Evolutionary conservation across 768 basidiomycete species (phyloP), one percentile per base, ranked within the genome.

Genomic region (Polyporus arcularius): DNA sequence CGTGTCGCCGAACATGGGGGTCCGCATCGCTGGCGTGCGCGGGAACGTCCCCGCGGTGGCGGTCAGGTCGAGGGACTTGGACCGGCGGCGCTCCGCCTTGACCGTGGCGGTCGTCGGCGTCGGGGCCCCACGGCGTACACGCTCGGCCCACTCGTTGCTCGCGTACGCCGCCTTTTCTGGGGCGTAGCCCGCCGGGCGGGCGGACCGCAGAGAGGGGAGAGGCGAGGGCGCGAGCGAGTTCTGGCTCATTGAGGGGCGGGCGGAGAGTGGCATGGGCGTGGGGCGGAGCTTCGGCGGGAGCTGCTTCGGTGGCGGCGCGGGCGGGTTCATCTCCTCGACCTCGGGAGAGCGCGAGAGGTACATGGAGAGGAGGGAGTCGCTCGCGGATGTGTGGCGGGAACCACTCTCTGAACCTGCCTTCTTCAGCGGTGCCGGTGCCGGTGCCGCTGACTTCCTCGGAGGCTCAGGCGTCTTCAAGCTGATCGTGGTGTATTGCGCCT

Each of bases 291-390:
- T 60, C 51, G 30, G 64, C 35, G 35, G 53, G 14, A 55, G 26
- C 18, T 59, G 57, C 43, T 67, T 51, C 7, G 58, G 59, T 3
- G 68, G 70, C 14, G 58, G 62, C 3, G 57, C 46, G 9, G 65
- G 70, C 41, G 59, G 58, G 14, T 61, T 53, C 50, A 63, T 58
- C 11, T 53, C 54, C 8, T 42, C 49, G 3, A 47, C 14, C 9
- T 60, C 54, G 0, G 71, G 55, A 3, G 65, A 46, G 12, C 62
- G 63, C 7, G 67, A 70, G 26, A 67, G 56, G 61, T 71, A 72
- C 71, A 72, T 70, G 61, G 63, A 70, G 53, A 72, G 60, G 35
- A 73, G 42, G 14, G 71, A 72, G 62, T 72, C 61, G 43, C 58
- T 53, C 43, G 59, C 60, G 8, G 60, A 61, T 1, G 60, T 57